Evolutionary conservation across 805 yeast species (phyloP).

Genomic region (Vanderwaltozyma tropicalis): DNA sequence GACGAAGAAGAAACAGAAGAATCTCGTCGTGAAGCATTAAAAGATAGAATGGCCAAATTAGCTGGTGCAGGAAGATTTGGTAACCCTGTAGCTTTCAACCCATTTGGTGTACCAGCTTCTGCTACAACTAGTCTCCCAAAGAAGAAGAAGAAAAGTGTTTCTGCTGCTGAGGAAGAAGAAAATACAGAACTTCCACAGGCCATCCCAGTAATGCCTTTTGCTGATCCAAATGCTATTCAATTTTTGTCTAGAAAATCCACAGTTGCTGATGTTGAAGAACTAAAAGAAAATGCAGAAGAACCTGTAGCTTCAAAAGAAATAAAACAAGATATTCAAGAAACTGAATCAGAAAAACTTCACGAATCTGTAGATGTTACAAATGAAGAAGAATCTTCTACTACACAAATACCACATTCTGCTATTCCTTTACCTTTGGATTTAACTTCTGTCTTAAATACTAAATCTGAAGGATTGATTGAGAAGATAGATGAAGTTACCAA

Average conservation of each 20-base stretch:
- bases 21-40: slow-evolving; percentile 58
- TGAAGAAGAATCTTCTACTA: too few species aligned
- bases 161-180: slow-evolving; percentile 13
- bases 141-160: slow-evolving; percentile 20
- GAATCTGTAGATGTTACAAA: not conserved
- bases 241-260: slow-evolving; percentile 12
- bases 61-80: slow-evolving; percentile 79
- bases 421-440: too few species aligned
- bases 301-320: not conserved
- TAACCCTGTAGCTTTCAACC: slow-evolving; percentile 31
- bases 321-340: not conserved
- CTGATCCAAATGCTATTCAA: slow-evolving; percentile 30
- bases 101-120: slow-evolving; percentile 30
- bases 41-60: slow-evolving; percentile 92
- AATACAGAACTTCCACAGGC: slow-evolving; percentile 23
- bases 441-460: too few species aligned
- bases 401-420: too few species aligned
- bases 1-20: slow-evolving; percentile 69
- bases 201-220: slow-evolving; percentile 46
- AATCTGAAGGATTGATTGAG: too few species aligned
- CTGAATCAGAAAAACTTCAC: not conserved
- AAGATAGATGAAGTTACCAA: too few species aligned
- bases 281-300: not conserved
- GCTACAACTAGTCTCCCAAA: slow-evolving; percentile 13
- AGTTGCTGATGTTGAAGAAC: slow-evolving; percentile 5